A percentile compares a stretch with the other conserved stretches of the same genome.
Evolutionary conservation across 768 basidiomycete genomes (phyloP).

Genomic region (Myochromella boudieri): DNA sequence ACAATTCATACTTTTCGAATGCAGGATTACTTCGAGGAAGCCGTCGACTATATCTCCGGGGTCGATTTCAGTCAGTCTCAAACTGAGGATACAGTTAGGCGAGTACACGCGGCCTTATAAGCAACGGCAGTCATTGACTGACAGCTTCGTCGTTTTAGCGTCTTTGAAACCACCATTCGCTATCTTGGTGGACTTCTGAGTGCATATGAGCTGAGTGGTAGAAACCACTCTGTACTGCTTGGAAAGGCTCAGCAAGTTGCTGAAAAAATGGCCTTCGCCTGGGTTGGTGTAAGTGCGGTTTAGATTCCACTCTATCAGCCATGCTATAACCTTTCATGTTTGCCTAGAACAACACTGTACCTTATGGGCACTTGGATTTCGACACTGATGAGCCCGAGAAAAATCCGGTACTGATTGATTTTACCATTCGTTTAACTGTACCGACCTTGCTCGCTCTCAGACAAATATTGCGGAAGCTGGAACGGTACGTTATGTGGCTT

Average conservation of each 20-base stretch:
- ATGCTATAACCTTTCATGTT: neutral
- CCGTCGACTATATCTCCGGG: constrained; percentile 36
- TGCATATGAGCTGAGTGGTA: constrained; percentile 66
- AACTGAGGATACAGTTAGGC: constrained; percentile 36
- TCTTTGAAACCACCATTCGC: constrained; percentile 80
- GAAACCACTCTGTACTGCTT: constrained; percentile 48
- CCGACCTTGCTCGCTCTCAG: constrained; percentile 20
- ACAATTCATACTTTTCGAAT: neutral
- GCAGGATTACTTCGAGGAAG: constrained; percentile 45
- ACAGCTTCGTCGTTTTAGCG: no score
- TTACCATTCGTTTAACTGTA: neutral
- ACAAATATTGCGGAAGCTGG: constrained; percentile 60
- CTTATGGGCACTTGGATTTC: constrained; percentile 43
- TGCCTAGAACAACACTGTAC: constrained; percentile 36
- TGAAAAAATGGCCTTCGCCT: constrained; percentile 63
- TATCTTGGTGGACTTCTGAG: constrained; percentile 67
- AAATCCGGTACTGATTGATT: constrained; percentile 23
- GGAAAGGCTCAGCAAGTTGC: constrained; percentile 63
- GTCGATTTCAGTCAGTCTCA: constrained; percentile 47
- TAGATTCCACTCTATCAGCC: neutral
- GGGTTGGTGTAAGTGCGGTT: constrained; percentile 52
- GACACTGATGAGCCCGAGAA: constrained; percentile 41
- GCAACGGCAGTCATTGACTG: neutral
- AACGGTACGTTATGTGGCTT: no score
- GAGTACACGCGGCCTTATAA: neutral